These are phyloP conservation scores for Alternaria gaisen DNA, from an alignment of 2,329 filamentous ascomycete species.

Conservation along the genomic window DNA sequence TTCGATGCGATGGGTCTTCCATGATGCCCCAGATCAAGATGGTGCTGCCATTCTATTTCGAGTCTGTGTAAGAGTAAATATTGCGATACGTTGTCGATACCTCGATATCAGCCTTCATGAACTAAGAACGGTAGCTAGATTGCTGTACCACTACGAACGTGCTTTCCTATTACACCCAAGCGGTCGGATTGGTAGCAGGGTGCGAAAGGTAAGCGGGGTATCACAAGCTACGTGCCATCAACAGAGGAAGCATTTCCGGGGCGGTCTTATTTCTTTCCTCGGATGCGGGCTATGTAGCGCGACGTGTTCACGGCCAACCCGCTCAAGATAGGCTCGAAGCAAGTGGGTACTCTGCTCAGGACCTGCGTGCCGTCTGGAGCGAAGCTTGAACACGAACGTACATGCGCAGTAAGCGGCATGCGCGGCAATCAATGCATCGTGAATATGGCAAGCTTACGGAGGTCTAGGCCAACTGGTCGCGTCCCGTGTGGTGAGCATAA, in stretches of 20 bases:
- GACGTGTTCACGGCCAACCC: not conserved
- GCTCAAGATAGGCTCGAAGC: not conserved
- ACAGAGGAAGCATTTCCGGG: not conserved
- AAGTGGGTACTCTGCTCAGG: not conserved
- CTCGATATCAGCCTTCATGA: not conserved
- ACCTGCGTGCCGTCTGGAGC: not conserved
- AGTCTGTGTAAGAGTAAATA: not conserved
- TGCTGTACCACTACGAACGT: not conserved
- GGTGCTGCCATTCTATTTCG: not conserved
- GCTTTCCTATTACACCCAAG: conserved; percentile 4
- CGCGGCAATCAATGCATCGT: not conserved
- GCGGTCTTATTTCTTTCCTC: not conserved
- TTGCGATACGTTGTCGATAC: not conserved
- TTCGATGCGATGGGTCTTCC: not conserved
- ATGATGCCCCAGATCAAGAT: not conserved
- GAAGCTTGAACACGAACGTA: not conserved
- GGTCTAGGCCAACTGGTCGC: not conserved
- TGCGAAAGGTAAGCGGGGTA: not conserved
- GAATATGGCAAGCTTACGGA: not conserved
- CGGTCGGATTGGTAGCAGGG: not conserved
- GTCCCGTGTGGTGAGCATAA: not conserved
- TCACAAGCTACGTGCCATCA: not conserved
- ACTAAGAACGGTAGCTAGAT: not conserved
- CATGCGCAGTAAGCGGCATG: not conserved
- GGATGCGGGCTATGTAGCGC: not conserved